These are phyloP conservation scores for Xylaria sp. DNA, from an alignment of 2,329 filamentous ascomycete genomes.

Conservation along the genomic window DNA sequence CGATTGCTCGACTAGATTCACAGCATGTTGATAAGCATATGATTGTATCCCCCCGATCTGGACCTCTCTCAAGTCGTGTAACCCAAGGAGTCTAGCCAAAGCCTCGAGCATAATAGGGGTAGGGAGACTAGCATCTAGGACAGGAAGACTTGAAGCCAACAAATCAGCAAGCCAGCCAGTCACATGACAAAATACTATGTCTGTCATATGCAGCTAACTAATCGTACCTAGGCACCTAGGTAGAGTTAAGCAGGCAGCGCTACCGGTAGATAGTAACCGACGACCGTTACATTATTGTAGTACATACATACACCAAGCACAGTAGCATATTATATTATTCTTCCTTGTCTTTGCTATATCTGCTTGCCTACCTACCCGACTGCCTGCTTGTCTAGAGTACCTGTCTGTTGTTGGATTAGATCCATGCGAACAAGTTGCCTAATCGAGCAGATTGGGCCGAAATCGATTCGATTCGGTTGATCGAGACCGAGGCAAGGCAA, in stretches of 20 bases:
- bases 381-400: too few relatives aligned
- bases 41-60: too few relatives aligned
- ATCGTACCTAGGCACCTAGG: not conserved
- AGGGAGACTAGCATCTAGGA: not conserved
- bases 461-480: slow-evolving; percentile 14
- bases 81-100: not conserved
- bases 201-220: slow-evolving; percentile 13
- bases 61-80: not conserved
- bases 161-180: not conserved
- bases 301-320: not conserved
- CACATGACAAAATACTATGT: slow-evolving; percentile 24
- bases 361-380: too few relatives aligned
- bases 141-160: not conserved
- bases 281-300: not conserved
- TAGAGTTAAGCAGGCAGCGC: not conserved
- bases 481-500: not conserved
- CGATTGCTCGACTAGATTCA: too few relatives aligned
- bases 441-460: slow-evolving; percentile 22
- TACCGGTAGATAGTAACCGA: slow-evolving; percentile 1
- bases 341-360: too few relatives aligned
- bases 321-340: not conserved
- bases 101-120: not conserved
- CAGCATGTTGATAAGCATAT: too few relatives aligned
- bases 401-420: not conserved
- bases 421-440: slow-evolving; percentile 6